phyloP scores from a whole-genome alignment of 306 rosid genomes.

The Prosopis cineraria region DNA sequence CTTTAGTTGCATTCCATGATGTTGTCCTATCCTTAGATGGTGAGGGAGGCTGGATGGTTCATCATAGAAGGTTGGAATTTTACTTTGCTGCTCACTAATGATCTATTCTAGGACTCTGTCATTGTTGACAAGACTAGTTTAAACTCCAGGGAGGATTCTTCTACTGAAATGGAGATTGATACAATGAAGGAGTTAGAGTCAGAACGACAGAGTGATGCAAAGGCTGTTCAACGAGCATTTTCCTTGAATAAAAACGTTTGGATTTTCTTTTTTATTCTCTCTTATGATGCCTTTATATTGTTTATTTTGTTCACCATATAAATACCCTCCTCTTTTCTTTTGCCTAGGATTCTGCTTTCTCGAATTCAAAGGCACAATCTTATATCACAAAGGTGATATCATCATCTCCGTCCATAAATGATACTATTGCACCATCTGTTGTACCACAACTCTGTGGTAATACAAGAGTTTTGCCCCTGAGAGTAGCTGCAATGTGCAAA shows the following conservation, averaged over 20 bases:
- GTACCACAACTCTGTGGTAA: conserved; percentile 71
- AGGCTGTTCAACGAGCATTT: conserved; percentile 90
- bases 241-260: conserved; percentile 61
- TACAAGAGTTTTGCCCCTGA: conserved; percentile 69
- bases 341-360: conserved; percentile 69
- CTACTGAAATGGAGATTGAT: conserved; percentile 52
- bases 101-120: conserved; percentile 26
- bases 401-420: conserved; percentile 61
- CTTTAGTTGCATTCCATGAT: conserved; percentile 96
- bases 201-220: conserved; percentile 79
- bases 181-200: conserved; percentile 57
- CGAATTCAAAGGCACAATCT: conserved; percentile 66
- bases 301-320: conserved; percentile 20
- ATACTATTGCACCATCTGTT: conserved; percentile 42
- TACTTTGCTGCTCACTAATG: conserved; percentile 18
- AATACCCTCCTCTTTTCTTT: conserved; percentile 15
- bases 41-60: conserved; percentile 99
- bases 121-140: conserved; percentile 40
- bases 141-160: conserved; percentile 74
- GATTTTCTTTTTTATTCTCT: conserved; percentile 28
- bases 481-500: conserved; percentile 83
- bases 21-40: conserved; percentile 95
- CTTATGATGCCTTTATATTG: neutral
- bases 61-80: conserved; percentile 65
- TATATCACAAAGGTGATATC: conserved; percentile 68